Base-by-base conservation (phyloP, 2,329 filamentous ascomycete species). In the Blastomyces emzantsi region DNA sequence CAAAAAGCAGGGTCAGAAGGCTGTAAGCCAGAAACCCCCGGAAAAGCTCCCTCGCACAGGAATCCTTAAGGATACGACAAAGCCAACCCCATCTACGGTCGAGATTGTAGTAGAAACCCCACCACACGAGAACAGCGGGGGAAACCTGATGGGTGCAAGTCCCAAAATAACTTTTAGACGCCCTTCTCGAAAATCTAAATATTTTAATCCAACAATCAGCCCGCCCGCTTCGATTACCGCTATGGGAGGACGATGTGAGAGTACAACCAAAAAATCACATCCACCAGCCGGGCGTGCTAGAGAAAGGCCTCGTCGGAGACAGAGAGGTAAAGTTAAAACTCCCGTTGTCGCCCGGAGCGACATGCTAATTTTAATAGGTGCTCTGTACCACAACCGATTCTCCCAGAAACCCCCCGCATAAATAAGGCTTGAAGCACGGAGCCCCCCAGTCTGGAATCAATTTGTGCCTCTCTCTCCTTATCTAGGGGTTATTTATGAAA, bases 121-220 rank as follows among this genome's bases (percentile, higher is more conserved):
- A 57, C 63, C 47, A 54, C 63, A 64, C 41, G 33, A 51, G 33
- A 65, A 45, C 47, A 64, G 69, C 61, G 62, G 62, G 52, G 36
- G 68, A 65, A 60, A 28, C 56, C 6, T 64, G 63, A 7, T 33
- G 59, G 8, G 64, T 33, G 28, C 30, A 13, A 60, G 30, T 13
- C 58, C 66, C 22, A 51, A 59, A 39, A 25, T 63, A 17, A 65
- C 62, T 39, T 60, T 66, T 9, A 58, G 54, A 41, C 65, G 64
- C 25, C 67, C 70, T 49, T 60, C 65, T 25, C 67, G 67, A 28
- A 66, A 64, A 13, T 67, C 67, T 3, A 68, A 69, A n/a, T 69
- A 67, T 36, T 68, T 69, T 33, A 70, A 70, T 25, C 70, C 69
- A 64, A 69, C 69, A 52, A 62, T 66, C 19, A 74, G 70, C n/a